Base-by-base conservation (phyloP, 2,329 filamentous ascomycete species). In the Fulvia fulva region DNA sequence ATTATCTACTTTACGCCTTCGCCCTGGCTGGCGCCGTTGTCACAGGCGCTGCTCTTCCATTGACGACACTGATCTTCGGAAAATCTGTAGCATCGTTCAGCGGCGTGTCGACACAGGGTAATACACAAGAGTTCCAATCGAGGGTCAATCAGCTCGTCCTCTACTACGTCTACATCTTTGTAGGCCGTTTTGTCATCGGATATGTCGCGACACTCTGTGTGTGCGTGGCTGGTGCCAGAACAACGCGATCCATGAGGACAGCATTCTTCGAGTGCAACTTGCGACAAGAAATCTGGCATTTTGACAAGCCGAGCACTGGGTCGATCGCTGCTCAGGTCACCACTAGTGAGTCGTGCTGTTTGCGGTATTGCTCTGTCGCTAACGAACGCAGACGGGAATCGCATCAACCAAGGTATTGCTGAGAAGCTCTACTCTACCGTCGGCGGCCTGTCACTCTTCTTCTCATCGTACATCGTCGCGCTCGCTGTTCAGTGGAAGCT, bases 241-340 rank as follows among this genome's bases (percentile, higher is more conserved):
- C 80, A 5, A 80, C 80, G 5, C 77, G 78, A 55, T 78, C 71
- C 28, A 64, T 74, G 51, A 71, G 88, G 28, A 78, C 86, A 28
- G 79, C 84, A 65, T 91, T 89, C 64, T 77, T 91, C n/a, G 77
- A 80, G 49, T 77, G 79, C 30, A 78, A 89, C 5, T 84, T 91
- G 54, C 74, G 77, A 1, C 86, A 89, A 70, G 83, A 84, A 44
- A 81, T 89, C 43, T 81, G 86, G 56, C 83, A 86, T 37, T 82
- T 89, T 41, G 87, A 90, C 70, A 83, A 82, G 14, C 68, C 72
- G 5, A 73, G 73, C 4, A 68, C 83, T 0, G 85, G 85, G 1
- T 77, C 82, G 16, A 32, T 51, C 16, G 53, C 56, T 3, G 43
- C 46, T 9, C 47, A 62, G 28, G 47, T 57, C 30, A 62, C 59